These are phyloP conservation scores for Citrus trifoliata DNA, from an alignment of 345 rosid species.

Conservation along the genomic window DNA sequence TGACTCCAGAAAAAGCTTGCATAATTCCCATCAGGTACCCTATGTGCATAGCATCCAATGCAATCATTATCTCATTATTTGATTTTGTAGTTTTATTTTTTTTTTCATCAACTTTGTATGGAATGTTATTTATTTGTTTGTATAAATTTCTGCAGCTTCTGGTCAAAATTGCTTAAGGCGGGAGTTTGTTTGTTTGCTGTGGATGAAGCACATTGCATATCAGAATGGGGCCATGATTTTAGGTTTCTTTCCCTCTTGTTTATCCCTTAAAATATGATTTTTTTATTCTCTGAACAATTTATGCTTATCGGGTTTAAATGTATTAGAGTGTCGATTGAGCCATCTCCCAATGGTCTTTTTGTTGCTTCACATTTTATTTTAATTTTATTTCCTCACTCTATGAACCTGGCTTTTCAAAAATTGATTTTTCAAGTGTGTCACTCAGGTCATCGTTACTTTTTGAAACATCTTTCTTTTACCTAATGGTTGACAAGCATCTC, in stretches of 20 bases:
- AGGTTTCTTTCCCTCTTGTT: conserved; percentile 23
- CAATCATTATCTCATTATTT: neutral
- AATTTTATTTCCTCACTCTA: neutral
- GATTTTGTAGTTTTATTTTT: neutral
- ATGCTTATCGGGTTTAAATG: neutral
- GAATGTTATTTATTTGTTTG: neutral
- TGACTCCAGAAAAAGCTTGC: conserved; percentile 52
- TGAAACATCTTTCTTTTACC: neutral
- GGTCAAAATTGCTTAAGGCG: conserved; percentile 35
- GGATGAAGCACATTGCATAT: conserved; percentile 55
- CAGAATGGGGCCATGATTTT: conserved; percentile 57
- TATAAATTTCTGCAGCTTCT: conserved; percentile 30
- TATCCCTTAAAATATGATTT: neutral
- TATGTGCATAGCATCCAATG: neutral
- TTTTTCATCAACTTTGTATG: neutral
- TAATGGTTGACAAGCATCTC: neutral
- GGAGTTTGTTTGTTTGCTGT: conserved; percentile 46
- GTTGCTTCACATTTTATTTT: neutral
- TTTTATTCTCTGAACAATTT: neutral
- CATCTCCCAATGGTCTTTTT: neutral
- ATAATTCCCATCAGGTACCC: conserved; percentile 32
- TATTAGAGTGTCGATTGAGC: neutral
- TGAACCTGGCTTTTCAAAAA: neutral
- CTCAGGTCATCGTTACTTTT: neutral
- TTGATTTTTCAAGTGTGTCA: neutral